Base-by-base conservation (phyloP, 257 asterid genomes). In the Echium plantagineum region DNA sequence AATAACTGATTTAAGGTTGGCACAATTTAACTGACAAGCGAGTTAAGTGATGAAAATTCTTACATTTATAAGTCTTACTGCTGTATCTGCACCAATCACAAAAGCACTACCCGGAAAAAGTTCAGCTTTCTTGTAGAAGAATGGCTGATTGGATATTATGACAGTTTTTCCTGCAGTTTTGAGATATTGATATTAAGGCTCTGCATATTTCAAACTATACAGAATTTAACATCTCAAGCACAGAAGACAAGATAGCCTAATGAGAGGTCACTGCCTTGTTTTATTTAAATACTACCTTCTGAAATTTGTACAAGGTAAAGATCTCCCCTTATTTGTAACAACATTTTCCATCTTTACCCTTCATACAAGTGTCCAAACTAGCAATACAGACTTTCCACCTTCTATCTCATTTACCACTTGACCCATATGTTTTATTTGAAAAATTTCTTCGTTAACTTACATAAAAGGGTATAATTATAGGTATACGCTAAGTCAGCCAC, bases 71-170 rank as follows among this genome's bases (percentile, higher is more conserved):
- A 91, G 94, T 75, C 98, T 82, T 32, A 63, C 90, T 48, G 84
- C 97, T 75, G 97, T 91, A 75, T 88, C 98, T 5, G 74, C 95
- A 54, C 97, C 95, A 67, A 88, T 81, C 24, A 91, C 97, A 53
- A 91, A 91, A 38, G 94, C 87, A 60, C 98, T 88, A 17, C 97
- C 98, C 57, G 97, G 97, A 63, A 88, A 91, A 61, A 91, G 83
- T 68, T 88, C 94, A 8, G 96, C 88, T 82, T 91, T 88, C 90
- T 82, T 85, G 93, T 84, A 88, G 56, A 88, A 88, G 69, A 79
- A 88, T 53, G 98, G 98, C 81, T 91, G 98, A 77, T 88, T 91
- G 63, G 98, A 91, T 31, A 91, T 71, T 71, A 91, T 88, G 65
- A 85, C 75, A 1, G 96, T 81, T 77, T 84, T 88, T 69, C 94